Evolutionary conservation across 352 stramenopile genomes (phyloP).

Genomic region (Sclerospora graminicola): DNA sequence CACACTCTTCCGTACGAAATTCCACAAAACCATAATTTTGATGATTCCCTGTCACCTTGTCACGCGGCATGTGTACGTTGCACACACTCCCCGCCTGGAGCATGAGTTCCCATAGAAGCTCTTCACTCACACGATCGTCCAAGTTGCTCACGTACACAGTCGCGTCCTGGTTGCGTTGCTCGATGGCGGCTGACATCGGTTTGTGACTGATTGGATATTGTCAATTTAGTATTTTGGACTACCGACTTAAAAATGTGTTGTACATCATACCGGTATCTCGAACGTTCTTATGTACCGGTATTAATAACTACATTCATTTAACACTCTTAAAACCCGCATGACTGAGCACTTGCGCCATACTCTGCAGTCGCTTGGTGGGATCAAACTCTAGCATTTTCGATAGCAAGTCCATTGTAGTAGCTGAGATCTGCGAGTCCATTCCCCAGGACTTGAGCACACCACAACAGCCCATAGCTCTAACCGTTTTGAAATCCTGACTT

Average conservation of each 20-base stretch:
- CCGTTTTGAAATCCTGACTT: constrained; percentile 19
- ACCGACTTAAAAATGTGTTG: too few relatives aligned
- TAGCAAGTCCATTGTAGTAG: constrained; percentile 18
- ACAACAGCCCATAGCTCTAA: constrained; percentile 19
- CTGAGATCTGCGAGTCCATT: constrained; percentile 12
- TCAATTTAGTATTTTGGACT: too few relatives aligned
- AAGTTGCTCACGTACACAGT: constrained; percentile 98
- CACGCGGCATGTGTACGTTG: constrained; percentile 97
- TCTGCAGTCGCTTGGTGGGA: constrained; percentile 18
- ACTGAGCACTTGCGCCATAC: constrained; percentile 13
- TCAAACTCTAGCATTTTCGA: constrained; percentile 26
- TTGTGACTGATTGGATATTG: too few relatives aligned
- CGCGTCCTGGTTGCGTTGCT: constrained; percentile 91
- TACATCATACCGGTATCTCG: too few relatives aligned
- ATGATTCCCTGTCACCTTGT: constrained; percentile 94
- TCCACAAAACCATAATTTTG: constrained; percentile 99
- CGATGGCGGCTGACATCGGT: constrained; percentile 69
- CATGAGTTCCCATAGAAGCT: constrained; percentile 96
- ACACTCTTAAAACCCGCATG: constrained; percentile 12
- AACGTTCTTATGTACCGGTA: too few relatives aligned
- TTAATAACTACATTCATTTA: too few relatives aligned
- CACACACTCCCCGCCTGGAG: constrained; percentile 91
- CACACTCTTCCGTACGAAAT: constrained; percentile 94
- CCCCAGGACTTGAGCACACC: constrained; percentile 27
- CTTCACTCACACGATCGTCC: constrained; percentile 91